phyloP scores from a whole-genome alignment of 2,329 filamentous ascomycete species.

The Thielaviopsis euricoi region DNA sequence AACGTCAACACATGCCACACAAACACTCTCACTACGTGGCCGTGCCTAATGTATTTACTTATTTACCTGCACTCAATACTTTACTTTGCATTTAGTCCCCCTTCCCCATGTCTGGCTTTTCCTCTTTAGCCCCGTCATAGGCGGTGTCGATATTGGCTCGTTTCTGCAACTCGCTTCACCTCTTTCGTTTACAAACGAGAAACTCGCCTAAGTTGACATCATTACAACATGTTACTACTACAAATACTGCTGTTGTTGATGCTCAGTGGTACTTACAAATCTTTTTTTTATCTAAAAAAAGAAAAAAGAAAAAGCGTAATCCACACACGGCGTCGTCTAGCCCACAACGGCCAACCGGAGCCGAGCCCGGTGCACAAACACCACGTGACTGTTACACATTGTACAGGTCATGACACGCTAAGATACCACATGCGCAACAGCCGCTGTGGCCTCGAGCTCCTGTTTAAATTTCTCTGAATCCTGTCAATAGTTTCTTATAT shows the following conservation, averaged over 20 bases:
- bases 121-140: neutral
- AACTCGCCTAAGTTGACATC: neutral
- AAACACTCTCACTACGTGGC: neutral
- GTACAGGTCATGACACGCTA: neutral
- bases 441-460: neutral
- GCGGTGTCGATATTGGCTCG: neutral
- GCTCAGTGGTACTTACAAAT: too few relatives aligned
- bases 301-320: too few relatives aligned
- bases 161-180: neutral
- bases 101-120: neutral
- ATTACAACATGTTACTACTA: too few relatives aligned
- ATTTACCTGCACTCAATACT: neutral
- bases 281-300: too few relatives aligned
- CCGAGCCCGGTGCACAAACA: neutral
- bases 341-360: too few relatives aligned
- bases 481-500: neutral
- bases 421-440: neutral
- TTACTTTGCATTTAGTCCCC: too few relatives aligned
- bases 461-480: neutral
- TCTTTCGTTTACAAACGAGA: neutral
- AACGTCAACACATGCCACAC: neutral
- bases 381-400: neutral
- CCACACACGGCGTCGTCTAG: too few relatives aligned
- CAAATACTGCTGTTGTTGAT: too few relatives aligned
- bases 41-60: neutral